Percentiles rank a stretch among this genome's conserved stretches.
These are phyloP conservation scores for Isatis lusitanica DNA, from an alignment of 441 rosid species.

Conservation along the genomic window DNA sequence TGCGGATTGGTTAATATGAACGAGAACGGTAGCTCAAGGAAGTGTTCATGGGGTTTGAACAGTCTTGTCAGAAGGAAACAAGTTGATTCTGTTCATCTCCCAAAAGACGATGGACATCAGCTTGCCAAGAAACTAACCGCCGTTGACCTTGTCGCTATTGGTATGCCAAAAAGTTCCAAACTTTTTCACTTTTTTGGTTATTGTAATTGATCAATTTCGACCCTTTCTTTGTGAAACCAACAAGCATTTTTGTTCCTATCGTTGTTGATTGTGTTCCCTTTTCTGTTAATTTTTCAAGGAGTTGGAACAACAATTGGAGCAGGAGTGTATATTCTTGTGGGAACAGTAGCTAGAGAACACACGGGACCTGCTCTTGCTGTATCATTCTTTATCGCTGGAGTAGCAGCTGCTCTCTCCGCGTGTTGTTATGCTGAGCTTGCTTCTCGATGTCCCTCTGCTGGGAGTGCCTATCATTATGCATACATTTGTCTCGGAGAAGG, in stretches of 20 bases:
- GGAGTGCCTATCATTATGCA: slow-evolving; percentile 98
- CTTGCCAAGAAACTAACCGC: slow-evolving; percentile 78
- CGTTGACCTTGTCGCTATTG: slow-evolving; percentile 84
- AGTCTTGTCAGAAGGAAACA: slow-evolving; percentile 84
- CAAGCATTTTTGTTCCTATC: not conserved
- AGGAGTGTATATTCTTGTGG: slow-evolving; percentile 94
- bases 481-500: slow-evolving; percentile 96
- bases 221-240: not conserved
- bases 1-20: slow-evolving; percentile 25
- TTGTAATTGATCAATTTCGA: not conserved
- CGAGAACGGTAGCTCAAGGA: slow-evolving; percentile 11
- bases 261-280: slow-evolving; percentile 1
- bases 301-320: slow-evolving; percentile 98
- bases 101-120: slow-evolving; percentile 41
- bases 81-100: slow-evolving; percentile 72
- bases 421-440: slow-evolving; percentile 98
- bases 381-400: slow-evolving; percentile 89
- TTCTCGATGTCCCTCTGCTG: slow-evolving; percentile 96
- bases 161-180: slow-evolving; percentile 41
- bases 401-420: slow-evolving; percentile 94
- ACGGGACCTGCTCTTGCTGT: slow-evolving; percentile 92
- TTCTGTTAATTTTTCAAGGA: slow-evolving; percentile 43
- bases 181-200: not conserved
- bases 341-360: slow-evolving; percentile 98
- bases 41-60: slow-evolving; percentile 43